A percentile compares a stretch with the other conserved stretches of the same genome.
Conservation (phyloP, 1,284 basidiomycete species). For the Stereum hirsutum region DNA sequence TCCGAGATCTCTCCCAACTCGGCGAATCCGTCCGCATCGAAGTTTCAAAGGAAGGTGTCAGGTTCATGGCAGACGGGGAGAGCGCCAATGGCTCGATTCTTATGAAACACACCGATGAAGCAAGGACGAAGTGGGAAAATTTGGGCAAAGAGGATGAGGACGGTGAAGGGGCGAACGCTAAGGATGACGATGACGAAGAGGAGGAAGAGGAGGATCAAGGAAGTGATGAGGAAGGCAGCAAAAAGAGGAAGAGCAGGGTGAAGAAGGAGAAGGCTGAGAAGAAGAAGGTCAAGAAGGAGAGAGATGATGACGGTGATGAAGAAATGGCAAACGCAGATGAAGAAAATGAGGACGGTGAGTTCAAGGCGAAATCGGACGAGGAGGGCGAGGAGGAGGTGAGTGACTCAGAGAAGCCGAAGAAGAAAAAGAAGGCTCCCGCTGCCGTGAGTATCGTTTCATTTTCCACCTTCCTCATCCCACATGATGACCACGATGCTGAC, state of each 20-base stretch:
- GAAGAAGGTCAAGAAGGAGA: constrained; percentile 24
- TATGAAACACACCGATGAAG: constrained; percentile 60
- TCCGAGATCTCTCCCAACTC: constrained; percentile 85
- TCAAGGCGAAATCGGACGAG: constrained; percentile 35
- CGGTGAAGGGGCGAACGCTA: constrained; percentile 29
- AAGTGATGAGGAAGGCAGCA: constrained; percentile 31
- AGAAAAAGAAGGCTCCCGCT: constrained; percentile 54
- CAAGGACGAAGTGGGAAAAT: constrained; percentile 31
- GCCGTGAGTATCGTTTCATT: constrained; percentile 33
- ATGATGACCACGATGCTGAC: not conserved
- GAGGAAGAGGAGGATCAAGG: constrained; percentile 28
- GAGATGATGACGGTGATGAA: constrained; percentile 27
- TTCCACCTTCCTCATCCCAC: not conserved
- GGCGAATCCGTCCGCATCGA: constrained; percentile 96
- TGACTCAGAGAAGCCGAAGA: constrained; percentile 29
- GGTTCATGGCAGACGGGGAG: constrained; percentile 93
- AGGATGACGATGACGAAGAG: constrained; percentile 24
- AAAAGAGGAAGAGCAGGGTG: constrained; percentile 36
- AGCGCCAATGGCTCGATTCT: constrained; percentile 88
- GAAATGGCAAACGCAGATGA: constrained; percentile 34
- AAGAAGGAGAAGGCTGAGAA: constrained; percentile 32
- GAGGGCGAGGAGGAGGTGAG: constrained; percentile 52
- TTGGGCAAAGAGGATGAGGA: constrained; percentile 41
- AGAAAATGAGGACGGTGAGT: constrained; percentile 26
- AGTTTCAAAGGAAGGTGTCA: constrained; percentile 92